Percentiles rank a stretch among this genome's conserved stretches.
Evolutionary conservation across 257 asterid species (phyloP).

Genomic region (Hygrophila difformis): DNA sequence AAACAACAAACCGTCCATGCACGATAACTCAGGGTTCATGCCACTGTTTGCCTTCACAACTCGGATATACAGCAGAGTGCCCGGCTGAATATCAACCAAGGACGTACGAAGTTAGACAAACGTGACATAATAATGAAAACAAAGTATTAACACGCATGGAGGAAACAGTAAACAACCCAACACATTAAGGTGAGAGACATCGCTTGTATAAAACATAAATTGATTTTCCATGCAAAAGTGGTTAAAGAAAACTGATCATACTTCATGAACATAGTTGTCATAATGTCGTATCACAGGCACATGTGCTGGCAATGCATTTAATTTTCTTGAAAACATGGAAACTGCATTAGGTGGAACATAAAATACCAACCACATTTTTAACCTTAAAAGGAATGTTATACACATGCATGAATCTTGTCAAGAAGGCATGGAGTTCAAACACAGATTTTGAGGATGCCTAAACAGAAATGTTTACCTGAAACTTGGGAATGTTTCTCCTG

Average conservation of each 20-base stretch:
- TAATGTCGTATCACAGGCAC: too few species aligned
- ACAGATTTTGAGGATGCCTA: slow-evolving; percentile 19
- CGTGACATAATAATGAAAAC: neutral
- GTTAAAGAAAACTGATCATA: too few species aligned
- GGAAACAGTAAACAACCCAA: too few species aligned
- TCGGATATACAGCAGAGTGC: slow-evolving; percentile 79
- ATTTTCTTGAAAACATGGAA: too few species aligned
- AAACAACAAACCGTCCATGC: slow-evolving; percentile 80
- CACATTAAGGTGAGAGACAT: too few species aligned
- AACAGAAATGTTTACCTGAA: slow-evolving; percentile 45
- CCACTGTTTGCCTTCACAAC: slow-evolving; percentile 80
- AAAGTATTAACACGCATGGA: neutral
- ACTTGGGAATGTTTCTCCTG: slow-evolving; percentile 88
- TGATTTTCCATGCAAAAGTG: too few species aligned
- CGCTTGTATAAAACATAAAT: too few species aligned
- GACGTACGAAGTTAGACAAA: slow-evolving; percentile 13
- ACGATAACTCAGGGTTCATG: slow-evolving; percentile 92
- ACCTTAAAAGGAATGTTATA: too few species aligned
- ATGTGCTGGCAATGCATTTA: too few species aligned
- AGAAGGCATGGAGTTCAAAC: neutral
- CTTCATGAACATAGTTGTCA: too few species aligned
- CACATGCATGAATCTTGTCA: neutral
- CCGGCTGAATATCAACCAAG: slow-evolving; percentile 41
- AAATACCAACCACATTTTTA: too few species aligned
- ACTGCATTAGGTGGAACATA: too few species aligned